These are phyloP conservation scores for Drechslerella dactyloides DNA, from an alignment of 2,329 filamentous ascomycete genomes.

Conservation along the genomic window DNA sequence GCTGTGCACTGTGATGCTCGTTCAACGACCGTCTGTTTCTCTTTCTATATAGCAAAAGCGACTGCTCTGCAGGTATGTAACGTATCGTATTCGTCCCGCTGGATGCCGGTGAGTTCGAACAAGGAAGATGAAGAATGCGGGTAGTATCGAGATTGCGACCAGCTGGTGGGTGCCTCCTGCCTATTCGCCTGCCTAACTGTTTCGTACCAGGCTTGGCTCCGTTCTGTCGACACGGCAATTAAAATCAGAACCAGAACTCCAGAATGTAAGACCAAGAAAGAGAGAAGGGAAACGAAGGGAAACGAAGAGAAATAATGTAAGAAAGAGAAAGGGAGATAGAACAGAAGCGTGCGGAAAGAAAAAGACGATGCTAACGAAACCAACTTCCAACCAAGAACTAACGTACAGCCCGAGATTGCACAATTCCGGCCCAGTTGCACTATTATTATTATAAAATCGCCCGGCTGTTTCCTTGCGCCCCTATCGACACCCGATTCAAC, in stretches of 20 bases:
- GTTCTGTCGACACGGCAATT: no score
- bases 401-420: neutral
- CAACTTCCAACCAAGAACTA: neutral
- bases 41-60: constrained; percentile 18
- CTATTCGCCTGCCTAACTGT: neutral
- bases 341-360: no score
- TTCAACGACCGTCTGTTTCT: constrained; percentile 1
- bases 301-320: neutral
- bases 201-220: neutral
- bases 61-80: neutral
- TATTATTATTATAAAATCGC: neutral
- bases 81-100: neutral
- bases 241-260: neutral
- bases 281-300: neutral
- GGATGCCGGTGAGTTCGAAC: constrained; percentile 22
- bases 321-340: neutral
- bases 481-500: constrained; percentile 7
- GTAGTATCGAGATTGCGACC: neutral
- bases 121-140: constrained; percentile 21
- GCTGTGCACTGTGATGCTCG: constrained; percentile 5
- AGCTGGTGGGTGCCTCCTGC: constrained; percentile 9
- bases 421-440: neutral
- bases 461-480: neutral
- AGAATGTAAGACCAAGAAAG: neutral
- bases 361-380: constrained; percentile 23